phyloP scores from a whole-genome alignment of 495 filamentous ascomycete genomes.

The Lindgomyces ingoldianus region DNA sequence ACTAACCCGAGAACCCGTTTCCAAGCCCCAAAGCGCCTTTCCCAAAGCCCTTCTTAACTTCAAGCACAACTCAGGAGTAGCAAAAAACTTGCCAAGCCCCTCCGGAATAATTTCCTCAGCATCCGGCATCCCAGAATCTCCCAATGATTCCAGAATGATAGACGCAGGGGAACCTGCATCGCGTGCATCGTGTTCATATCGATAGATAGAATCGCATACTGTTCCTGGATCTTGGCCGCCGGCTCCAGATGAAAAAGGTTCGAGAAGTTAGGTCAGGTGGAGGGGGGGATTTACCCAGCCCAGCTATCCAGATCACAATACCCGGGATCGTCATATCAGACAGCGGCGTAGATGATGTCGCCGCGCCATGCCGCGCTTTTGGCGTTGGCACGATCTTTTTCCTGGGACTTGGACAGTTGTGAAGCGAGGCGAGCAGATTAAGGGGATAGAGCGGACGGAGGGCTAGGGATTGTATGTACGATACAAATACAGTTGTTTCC shows the following conservation, averaged over 20 bases:
- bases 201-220: neutral
- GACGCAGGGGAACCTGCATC: neutral
- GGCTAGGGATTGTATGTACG: slow-evolving; percentile 8
- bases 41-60: too few relatives aligned
- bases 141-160: too few relatives aligned
- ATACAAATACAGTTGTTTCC: too few relatives aligned
- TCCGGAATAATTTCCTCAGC: slow-evolving; percentile 29
- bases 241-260: neutral
- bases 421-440: slow-evolving; percentile 20
- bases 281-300: too few relatives aligned
- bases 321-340: slow-evolving; percentile 35
- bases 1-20: slow-evolving; percentile 26
- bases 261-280: slow-evolving; percentile 9
- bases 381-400: too few relatives aligned
- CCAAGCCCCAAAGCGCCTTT: neutral
- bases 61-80: too few relatives aligned
- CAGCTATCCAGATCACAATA: slow-evolving; percentile 35
- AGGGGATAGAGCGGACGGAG: slow-evolving; percentile 10
- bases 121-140: too few relatives aligned
- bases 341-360: neutral
- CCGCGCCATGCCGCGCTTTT: too few relatives aligned
- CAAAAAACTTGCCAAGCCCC: neutral
- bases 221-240: too few relatives aligned
- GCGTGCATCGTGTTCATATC: slow-evolving; percentile 3
- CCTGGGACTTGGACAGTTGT: neutral